These are phyloP conservation scores for Boletus bicolor DNA, from an alignment of 768 basidiomycete species.

Conservation along the genomic window DNA sequence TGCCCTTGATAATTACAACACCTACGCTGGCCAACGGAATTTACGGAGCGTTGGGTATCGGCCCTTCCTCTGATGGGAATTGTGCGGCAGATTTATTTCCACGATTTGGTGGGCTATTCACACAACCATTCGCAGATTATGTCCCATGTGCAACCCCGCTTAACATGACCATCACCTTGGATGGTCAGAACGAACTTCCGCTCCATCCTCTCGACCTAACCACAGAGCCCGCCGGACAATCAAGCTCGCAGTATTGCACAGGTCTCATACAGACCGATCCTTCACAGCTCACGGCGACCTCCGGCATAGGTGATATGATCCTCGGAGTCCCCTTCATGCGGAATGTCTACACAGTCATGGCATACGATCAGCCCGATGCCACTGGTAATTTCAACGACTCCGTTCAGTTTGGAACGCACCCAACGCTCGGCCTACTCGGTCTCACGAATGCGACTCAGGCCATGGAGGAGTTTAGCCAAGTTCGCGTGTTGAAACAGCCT, in stretches of 20 bases:
- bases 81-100: conserved; percentile 43
- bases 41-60: conserved; percentile 69
- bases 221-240: conserved; percentile 40
- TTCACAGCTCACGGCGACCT: conserved; percentile 35
- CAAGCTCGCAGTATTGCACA: conserved; percentile 47
- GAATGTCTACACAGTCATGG: conserved; percentile 75
- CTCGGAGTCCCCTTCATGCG: conserved; percentile 78
- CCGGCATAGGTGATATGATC: conserved; percentile 61
- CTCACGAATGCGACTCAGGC: conserved; percentile 64
- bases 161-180: conserved; percentile 68
- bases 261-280: conserved; percentile 67
- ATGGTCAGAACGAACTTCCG: conserved; percentile 52
- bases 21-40: conserved; percentile 64
- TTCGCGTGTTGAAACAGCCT: conserved; percentile 64
- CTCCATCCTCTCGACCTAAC: conserved; percentile 78
- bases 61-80: conserved; percentile 55
- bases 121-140: conserved; percentile 49
- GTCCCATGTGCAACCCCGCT: conserved; percentile 68
- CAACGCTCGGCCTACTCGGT: conserved; percentile 57
- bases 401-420: conserved; percentile 22
- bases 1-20: conserved; percentile 64
- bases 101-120: not conserved
- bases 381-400: conserved; percentile 44
- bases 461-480: conserved; percentile 62
- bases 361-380: conserved; percentile 48